Evolutionary conservation across 352 stramenopile genomes (phyloP).

Genomic region (Phytophthora brassicae): DNA sequence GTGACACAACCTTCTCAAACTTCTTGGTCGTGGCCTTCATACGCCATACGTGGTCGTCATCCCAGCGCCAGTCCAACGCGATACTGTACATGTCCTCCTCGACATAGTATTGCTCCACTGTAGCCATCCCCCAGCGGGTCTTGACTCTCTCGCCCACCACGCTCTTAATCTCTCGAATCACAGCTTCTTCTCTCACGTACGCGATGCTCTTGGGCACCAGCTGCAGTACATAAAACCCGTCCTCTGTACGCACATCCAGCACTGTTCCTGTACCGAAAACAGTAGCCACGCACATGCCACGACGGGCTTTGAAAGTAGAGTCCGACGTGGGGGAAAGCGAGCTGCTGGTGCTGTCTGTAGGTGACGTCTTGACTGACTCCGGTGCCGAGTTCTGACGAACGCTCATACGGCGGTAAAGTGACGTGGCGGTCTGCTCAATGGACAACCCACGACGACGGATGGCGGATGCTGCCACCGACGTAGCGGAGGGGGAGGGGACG

Average conservation of each 20-base stretch:
- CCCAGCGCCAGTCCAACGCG: constrained; percentile 86
- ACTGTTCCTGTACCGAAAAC: constrained; percentile 77
- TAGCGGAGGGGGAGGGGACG: constrained; percentile 31
- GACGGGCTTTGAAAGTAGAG: constrained; percentile 40
- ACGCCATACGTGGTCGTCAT: constrained; percentile 86
- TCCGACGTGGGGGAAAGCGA: constrained; percentile 40
- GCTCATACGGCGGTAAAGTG: constrained; percentile 56
- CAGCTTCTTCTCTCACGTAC: constrained; percentile 65
- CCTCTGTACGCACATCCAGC: constrained; percentile 67
- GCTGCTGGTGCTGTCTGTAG: constrained; percentile 22
- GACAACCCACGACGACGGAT: constrained; percentile 50
- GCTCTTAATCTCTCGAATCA: constrained; percentile 82
- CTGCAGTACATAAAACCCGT: constrained; percentile 78
- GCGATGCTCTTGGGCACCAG: constrained; percentile 70
- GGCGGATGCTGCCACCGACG: constrained; percentile 27
- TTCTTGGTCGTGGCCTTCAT: constrained; percentile 91
- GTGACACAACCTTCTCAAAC: constrained; percentile 75
- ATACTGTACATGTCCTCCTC: constrained; percentile 91
- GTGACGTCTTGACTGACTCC: constrained; percentile 32
- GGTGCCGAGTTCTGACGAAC: constrained; percentile 45
- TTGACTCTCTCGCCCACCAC: constrained; percentile 85
- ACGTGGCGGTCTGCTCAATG: constrained; percentile 55
- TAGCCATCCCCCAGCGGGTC: constrained; percentile 82
- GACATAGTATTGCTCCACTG: constrained; percentile 83
- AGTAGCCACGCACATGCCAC: constrained; percentile 73